A percentile compares a stretch with the other conserved stretches of the same genome.
Conservation (phyloP, 139 green algal species). For the Chlorella sp. region DNA sequence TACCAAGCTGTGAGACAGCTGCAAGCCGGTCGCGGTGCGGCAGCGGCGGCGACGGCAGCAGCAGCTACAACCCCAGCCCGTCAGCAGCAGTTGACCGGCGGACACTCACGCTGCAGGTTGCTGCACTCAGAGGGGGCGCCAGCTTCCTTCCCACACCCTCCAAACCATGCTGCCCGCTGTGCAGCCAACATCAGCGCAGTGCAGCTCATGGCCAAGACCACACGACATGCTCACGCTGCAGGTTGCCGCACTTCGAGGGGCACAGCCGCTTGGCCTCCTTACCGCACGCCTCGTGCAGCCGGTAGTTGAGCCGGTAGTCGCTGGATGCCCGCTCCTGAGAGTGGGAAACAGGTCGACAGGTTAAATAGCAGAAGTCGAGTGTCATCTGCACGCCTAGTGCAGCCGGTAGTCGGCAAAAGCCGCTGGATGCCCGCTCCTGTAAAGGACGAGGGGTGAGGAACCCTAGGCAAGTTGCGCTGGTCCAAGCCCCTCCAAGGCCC, state of each 20-base stretch:
- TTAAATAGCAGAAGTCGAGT: too few species aligned
- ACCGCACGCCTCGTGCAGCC: background rate
- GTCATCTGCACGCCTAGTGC: too few species aligned
- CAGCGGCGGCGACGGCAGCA: background rate
- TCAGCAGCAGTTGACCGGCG: background rate
- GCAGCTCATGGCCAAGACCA: too few species aligned
- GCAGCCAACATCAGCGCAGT: too few species aligned
- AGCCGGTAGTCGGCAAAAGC: too few species aligned
- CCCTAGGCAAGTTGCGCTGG: too few species aligned
- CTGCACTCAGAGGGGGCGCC: background rate
- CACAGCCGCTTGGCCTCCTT: background rate
- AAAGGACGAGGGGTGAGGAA: too few species aligned
- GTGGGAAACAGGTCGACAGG: too few species aligned
- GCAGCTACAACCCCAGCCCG: background rate
- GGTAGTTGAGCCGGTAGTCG: constrained; percentile 26
- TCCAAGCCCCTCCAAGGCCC: too few species aligned
- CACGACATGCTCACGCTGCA: background rate
- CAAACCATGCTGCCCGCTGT: too few species aligned
- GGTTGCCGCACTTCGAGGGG: background rate
- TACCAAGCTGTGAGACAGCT: background rate
- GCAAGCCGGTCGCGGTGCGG: background rate
- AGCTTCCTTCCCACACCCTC: too few species aligned
- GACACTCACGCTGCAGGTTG: background rate
- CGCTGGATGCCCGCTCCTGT: too few species aligned
- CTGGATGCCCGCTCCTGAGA: background rate